Evolutionary conservation across 2,329 filamentous ascomycete genomes (phyloP), one percentile per base, ranked within the genome.

Genomic region (Fusarium globosum): DNA sequence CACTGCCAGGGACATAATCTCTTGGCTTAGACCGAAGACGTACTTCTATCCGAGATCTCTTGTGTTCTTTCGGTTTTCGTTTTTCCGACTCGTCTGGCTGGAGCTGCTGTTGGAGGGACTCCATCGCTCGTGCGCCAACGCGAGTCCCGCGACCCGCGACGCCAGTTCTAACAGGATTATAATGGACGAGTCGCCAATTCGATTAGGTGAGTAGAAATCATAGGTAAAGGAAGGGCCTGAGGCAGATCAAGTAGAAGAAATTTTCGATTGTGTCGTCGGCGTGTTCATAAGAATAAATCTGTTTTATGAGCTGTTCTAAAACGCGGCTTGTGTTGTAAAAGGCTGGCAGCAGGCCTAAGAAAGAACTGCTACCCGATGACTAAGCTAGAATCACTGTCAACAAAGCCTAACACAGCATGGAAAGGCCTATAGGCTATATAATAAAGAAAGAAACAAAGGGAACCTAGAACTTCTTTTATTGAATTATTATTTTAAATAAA

Each of bases 1-100:
- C 86, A 13, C 84, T 84, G 41, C 86, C 85, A 7, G 84, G 83
- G 2, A 81, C 78, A 74, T 89, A 89, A 18, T 76, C 75, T 26
- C 57, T 72, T 3, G 73, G 75, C 52, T 65, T 76, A 16, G 74
- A 57, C 15, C 14, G 63, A 21, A 79, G 48, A 16, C 36, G 62
- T 11, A 79, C 53, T 45, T 69, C 75, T 41, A 79, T 72, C 38
- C 74, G 66, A 21, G 66, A 60, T n/a, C 41, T 51, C 15, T 10
- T 38, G 38, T 41, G 30, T 35, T 63, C 30, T 26, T 48, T 66
- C 66, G 49, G 67, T 57, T 76, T 74, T 57, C 59, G 68, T 46
- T 72, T 72, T 35, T 63, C 57, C 2, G 73, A 49, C 21, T 48
- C 64, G 33, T 38, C 52, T 26, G 61, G 36, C 56, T 65, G 55